Conservation (phyloP, 2,329 filamentous ascomycete species). For the Aspergillus hiratsukae region DNA sequence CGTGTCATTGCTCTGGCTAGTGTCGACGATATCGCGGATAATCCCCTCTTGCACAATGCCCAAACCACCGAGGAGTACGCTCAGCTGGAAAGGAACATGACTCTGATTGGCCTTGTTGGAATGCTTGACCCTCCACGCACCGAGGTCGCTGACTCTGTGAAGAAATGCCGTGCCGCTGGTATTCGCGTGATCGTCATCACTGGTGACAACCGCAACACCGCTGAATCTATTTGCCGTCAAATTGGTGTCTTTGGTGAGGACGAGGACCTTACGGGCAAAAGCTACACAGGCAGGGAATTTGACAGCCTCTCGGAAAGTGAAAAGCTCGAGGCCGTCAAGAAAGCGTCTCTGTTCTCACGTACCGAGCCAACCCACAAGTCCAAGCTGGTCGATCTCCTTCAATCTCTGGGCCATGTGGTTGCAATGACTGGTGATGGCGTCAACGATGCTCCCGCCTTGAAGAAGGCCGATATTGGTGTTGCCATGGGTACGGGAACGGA, state of each 20-base stretch:
- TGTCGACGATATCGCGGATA: conserved; percentile 68
- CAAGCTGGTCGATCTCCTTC: conserved; percentile 93
- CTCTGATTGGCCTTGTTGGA: conserved; percentile 84
- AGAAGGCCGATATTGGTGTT: conserved; percentile 98
- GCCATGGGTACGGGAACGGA: conserved; percentile 98
- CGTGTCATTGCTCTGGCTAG: conserved; percentile 92
- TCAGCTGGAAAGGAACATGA: conserved; percentile 88
- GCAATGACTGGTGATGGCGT: conserved; percentile 99
- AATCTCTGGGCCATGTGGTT: conserved; percentile 88
- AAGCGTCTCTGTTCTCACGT: conserved; percentile 87
- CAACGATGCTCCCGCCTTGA: conserved; percentile 94
- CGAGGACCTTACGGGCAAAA: conserved; percentile 86
- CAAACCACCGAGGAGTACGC: conserved; percentile 80
- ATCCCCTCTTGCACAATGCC: conserved; percentile 67
- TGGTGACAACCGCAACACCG: conserved; percentile 95
- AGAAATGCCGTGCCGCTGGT: conserved; percentile 84
- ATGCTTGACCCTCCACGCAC: conserved; percentile 96
- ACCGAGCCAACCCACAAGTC: conserved; percentile 96
- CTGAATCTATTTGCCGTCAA: conserved; percentile 94
- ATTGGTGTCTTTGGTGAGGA: conserved; percentile 84
- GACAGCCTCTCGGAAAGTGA: conserved; percentile 75
- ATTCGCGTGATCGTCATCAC: conserved; percentile 98
- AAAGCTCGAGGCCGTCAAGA: conserved; percentile 78
- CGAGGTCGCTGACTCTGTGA: conserved; percentile 81
- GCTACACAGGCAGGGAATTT: conserved; percentile 91